These are phyloP conservation scores for Dactylellina cionopaga DNA, from an alignment of 2,329 filamentous ascomycete species.

Conservation along the genomic window DNA sequence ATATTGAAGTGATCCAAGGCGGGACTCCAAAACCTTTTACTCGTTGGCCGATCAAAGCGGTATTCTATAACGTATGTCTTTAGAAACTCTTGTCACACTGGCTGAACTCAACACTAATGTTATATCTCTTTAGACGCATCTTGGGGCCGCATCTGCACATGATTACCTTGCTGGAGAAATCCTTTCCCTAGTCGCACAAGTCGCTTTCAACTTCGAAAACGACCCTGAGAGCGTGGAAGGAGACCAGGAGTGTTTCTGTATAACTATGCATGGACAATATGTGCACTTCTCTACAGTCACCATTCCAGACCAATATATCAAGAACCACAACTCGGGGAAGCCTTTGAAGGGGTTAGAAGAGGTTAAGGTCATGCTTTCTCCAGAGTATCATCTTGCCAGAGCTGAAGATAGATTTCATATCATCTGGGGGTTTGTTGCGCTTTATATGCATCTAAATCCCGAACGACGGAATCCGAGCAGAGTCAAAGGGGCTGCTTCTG, in stretches of 20 bases:
- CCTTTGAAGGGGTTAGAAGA: slow-evolving; percentile 31
- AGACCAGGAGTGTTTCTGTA: slow-evolving; percentile 45
- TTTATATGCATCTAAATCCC: slow-evolving; percentile 45
- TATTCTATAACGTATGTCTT: slow-evolving; percentile 38
- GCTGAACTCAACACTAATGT: slow-evolving; percentile 7
- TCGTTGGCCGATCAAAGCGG: slow-evolving; percentile 42
- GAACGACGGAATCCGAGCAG: slow-evolving; percentile 8
- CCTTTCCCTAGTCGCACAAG: slow-evolving; percentile 37
- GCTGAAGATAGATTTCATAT: slow-evolving; percentile 36
- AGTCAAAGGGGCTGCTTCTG: background rate
- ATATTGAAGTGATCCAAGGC: slow-evolving; percentile 35
- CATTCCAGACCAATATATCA: slow-evolving; percentile 46
- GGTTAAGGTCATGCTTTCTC: slow-evolving; percentile 33
- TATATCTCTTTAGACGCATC: slow-evolving; percentile 25
- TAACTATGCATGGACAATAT: slow-evolving; percentile 48
- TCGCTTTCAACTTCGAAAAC: slow-evolving; percentile 51
- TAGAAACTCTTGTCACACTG: too few relatives aligned
- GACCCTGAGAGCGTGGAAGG: slow-evolving; percentile 33
- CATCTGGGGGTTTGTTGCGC: slow-evolving; percentile 37
- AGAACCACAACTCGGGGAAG: slow-evolving; percentile 37
- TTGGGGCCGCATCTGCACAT: slow-evolving; percentile 24
- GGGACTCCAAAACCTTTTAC: slow-evolving; percentile 33
- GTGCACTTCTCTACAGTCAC: slow-evolving; percentile 33
- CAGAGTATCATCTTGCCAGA: slow-evolving; percentile 42
- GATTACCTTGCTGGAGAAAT: slow-evolving; percentile 41